phyloP scores from a whole-genome alignment of 495 filamentous ascomycete species.

The Pyrenula massariospora region DNA sequence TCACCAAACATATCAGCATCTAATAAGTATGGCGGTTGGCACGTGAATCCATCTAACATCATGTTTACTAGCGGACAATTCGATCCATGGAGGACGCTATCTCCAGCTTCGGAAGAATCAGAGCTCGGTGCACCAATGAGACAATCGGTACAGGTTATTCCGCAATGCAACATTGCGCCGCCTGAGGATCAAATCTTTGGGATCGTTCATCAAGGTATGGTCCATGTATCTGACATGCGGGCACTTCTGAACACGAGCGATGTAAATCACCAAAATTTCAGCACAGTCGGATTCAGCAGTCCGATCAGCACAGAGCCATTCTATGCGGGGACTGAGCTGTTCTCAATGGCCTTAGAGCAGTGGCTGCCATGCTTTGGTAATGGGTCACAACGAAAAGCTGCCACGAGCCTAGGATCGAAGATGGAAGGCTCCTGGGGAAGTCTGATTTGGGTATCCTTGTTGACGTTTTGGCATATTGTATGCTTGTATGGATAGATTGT shows the following conservation, averaged over 20 bases:
- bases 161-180: conserved; percentile 32
- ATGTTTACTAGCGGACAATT: conserved; percentile 44
- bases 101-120: conserved; percentile 1
- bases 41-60: conserved; percentile 43
- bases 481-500: no score
- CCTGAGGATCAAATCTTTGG: conserved; percentile 32
- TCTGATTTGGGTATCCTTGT: no score
- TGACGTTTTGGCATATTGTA: no score
- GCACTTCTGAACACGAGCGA: conserved; percentile 15
- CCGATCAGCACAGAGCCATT: not conserved
- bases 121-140: not conserved
- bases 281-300: not conserved
- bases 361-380: conserved; percentile 33
- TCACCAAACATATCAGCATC: conserved; percentile 21
- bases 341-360: conserved; percentile 30
- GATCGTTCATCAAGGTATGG: conserved; percentile 31
- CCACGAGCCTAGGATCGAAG: not conserved
- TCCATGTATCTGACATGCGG: conserved; percentile 43
- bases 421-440: not conserved
- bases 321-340: conserved; percentile 14
- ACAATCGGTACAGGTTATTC: conserved; percentile 23
- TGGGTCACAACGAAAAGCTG: not conserved
- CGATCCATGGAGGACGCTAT: conserved; percentile 40
- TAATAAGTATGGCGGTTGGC: conserved; percentile 42
- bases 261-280: not conserved